Evolutionary conservation across 768 basidiomycete species (phyloP).

Genomic region (Boletus vinaceobasis): DNA sequence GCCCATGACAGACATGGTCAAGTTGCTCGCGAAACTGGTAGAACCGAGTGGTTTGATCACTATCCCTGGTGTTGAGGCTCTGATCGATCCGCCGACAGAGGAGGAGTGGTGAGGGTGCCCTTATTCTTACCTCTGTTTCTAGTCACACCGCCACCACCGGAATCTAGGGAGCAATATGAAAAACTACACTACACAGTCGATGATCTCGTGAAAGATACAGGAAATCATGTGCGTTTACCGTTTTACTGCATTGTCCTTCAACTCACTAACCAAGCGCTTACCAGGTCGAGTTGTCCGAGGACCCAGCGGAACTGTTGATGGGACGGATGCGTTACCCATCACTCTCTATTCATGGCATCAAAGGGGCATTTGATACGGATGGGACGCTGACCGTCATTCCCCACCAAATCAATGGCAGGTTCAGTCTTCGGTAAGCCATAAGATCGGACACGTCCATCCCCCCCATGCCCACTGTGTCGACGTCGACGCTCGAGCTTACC

Average conservation of each 20-base stretch:
- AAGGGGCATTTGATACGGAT: neutral
- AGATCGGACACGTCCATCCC: neutral
- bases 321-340: slow-evolving; percentile 5
- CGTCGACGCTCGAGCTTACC: neutral
- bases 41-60: slow-evolving; percentile 61
- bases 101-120: neutral
- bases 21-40: neutral
- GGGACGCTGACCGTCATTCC: neutral
- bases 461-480: neutral
- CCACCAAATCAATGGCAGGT: neutral
- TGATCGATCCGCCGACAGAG: neutral
- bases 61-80: neutral
- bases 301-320: neutral
- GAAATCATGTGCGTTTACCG: neutral
- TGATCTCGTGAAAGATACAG: slow-evolving; percentile 1
- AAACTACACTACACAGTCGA: neutral
- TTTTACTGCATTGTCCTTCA: neutral
- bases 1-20: neutral
- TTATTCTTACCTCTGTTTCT: neutral
- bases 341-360: slow-evolving; percentile 3
- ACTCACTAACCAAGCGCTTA: neutral
- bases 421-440: neutral
- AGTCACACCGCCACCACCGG: neutral
- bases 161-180: neutral
- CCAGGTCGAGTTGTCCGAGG: slow-evolving; percentile 4